Conservation (phyloP, 345 rosid species). For the Noccaea caerulescens region DNA sequence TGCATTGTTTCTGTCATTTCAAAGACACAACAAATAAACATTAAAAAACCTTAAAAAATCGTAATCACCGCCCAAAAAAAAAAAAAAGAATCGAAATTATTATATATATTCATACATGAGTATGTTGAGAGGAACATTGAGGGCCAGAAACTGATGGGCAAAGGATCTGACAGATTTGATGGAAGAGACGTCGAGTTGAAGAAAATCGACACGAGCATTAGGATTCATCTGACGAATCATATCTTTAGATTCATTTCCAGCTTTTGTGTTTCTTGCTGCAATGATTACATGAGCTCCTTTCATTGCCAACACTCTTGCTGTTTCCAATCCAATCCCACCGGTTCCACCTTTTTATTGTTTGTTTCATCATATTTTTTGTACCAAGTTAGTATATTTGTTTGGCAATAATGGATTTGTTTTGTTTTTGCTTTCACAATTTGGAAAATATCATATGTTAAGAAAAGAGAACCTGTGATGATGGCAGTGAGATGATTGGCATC, state of each 20-base stretch:
- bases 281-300: conserved; percentile 74
- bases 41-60: not conserved
- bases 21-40: conserved; percentile 2
- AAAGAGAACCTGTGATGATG: conserved; percentile 67
- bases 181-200: conserved; percentile 67
- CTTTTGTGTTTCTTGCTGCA: conserved; percentile 76
- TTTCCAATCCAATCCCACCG: conserved; percentile 89
- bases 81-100: not conserved
- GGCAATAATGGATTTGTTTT: not conserved
- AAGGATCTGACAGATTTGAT: conserved; percentile 60
- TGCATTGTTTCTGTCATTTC: conserved; percentile 73
- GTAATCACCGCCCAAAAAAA: not conserved
- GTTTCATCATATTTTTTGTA: not conserved
- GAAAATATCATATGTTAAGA: not conserved
- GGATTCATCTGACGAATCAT: conserved; percentile 48
- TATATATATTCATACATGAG: conserved; percentile 54
- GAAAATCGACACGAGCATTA: conserved; percentile 56
- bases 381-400: not conserved
- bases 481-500: conserved; percentile 74
- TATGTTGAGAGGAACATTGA: conserved; percentile 70
- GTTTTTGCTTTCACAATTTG: not conserved
- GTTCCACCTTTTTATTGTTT: conserved; percentile 69
- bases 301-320: conserved; percentile 77
- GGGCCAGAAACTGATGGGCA: conserved; percentile 54
- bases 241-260: conserved; percentile 67